Base-by-base conservation (phyloP, 2,329 filamentous ascomycete genomes). In the Aspergillus caelatus region DNA sequence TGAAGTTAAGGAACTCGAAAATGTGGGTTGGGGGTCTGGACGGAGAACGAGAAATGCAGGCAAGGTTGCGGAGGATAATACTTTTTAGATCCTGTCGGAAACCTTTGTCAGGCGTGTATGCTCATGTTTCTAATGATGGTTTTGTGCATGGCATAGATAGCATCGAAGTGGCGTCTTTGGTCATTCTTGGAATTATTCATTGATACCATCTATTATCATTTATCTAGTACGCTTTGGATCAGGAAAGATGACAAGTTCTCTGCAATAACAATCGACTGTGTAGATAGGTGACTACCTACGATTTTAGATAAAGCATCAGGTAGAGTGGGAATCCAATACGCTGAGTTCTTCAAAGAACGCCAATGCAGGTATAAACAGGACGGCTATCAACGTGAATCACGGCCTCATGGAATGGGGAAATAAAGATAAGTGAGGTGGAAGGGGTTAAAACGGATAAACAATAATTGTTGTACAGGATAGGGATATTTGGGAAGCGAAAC, bases 31-130 rank as follows among this genome's bases (percentile, higher is more conserved):
- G 76, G 74, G 72, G 1, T 70, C 70, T 65, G 71, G 75, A 30
- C 70, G 77, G 58, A 73, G 77, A 55, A 80, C 77, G 10, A 73
- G 76, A 60, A 73, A 75, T 32, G 69, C 71, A 45, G 61, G 66
- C 30, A 75, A 71, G 59, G 55, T 58, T 28, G 62, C 69, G 62
- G 62, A 67, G 41, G 62, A 62, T n/a, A 53, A 56, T 59, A 55
- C 54, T 56, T 60, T 66, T 50, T 55, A 55, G 21, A n/a, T 39
- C 5, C 26, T 39, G 16, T 32, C 28, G 16, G 19, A 30, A 10
- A 28, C 32, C 14, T 48, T 7, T 28, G 28, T 36, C 9, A 43
- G 6, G 34, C 12, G 19, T 58, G 32, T 41, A 16, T 34, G 50
- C 32, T 43, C 57, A 36, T 50, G 30, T 43, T 41, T 28, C 36